Evolutionary conservation across 768 basidiomycete species (phyloP), one percentile per base, ranked within the genome.

Genomic region (Tulasnella sp.): DNA sequence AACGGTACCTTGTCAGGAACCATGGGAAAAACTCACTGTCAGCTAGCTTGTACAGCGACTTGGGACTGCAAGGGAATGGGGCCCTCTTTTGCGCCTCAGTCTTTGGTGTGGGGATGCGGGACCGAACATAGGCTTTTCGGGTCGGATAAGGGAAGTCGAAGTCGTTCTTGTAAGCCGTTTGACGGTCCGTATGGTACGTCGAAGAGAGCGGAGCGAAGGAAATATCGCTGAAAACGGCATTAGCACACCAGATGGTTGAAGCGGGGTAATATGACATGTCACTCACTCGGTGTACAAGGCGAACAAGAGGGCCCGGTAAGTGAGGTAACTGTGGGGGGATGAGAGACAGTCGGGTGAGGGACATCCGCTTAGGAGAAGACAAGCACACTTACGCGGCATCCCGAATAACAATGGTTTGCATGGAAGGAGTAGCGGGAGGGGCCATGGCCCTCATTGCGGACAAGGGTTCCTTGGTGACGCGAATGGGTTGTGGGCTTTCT

Each of bases 221-320:
- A 16, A 71, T 70, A 2, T 77, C 69, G 37, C 77, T 77, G 35
- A 16, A 70, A 37, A 37, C 15, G 35, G 26, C 35, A 73, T 71
- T 46, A 39, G 32, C 32, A 32, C 42, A 20, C 67, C 40, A n/a
- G n/a, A 23, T 37, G 2, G 15, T 32, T 13, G 26, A 76, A 40
- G 20, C 29, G 70, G 26, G 51, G 69, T 44, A 35, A 69, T 32
- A 29, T 5, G 72, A 42, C 44, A 42, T 42, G 9, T 23, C 10
- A 37, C 77, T 70, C 32, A 77, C 77, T 77, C 77, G 48, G 77
- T 77, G 44, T 77, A 77, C 37, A 77, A 57, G 29, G 77, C 61
- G 77, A 77, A 77, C 40, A 77, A 37, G 40, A 77, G 69, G 40
- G 69, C 70, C 4, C 77, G 77, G 39, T 77, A 77, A 11, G 77